Evolutionary conservation across 768 basidiomycete species (phyloP).

Genomic region (Exidia glandulosa): DNA sequence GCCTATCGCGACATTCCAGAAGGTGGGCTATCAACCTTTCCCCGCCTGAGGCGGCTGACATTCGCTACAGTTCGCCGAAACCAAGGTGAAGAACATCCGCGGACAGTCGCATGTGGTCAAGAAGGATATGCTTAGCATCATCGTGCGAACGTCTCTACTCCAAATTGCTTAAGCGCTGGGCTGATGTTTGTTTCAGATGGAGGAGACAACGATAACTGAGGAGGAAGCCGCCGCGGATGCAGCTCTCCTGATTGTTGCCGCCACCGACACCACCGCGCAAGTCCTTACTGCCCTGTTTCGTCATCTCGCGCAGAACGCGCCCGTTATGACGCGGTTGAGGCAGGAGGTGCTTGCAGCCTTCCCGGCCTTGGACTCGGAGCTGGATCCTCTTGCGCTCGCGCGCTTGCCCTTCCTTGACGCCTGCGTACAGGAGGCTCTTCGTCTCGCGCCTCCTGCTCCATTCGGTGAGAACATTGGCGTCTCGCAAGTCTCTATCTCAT

Average conservation of each 20-base stretch:
- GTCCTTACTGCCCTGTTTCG: conserved; percentile 29
- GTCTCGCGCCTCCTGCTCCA: neutral
- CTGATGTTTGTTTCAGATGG: neutral
- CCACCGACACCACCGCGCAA: conserved; percentile 37
- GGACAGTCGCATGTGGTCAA: neutral
- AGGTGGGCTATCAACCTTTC: neutral
- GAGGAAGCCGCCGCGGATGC: conserved; percentile 17
- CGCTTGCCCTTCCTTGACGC: neutral
- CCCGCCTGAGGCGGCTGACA: neutral
- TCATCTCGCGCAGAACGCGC: conserved; percentile 28
- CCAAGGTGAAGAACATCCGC: neutral
- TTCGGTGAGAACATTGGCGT: neutral
- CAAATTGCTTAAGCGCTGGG: neutral
- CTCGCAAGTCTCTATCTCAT: neutral
- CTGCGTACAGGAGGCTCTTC: neutral
- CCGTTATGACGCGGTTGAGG: conserved; percentile 24
- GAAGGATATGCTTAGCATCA: neutral
- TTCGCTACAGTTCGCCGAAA: neutral
- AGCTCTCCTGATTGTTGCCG: conserved; percentile 31
- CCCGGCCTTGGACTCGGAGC: conserved; percentile 23
- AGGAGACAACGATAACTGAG: neutral
- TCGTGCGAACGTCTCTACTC: neutral
- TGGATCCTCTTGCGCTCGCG: neutral
- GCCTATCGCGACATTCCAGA: neutral
- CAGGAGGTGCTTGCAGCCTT: conserved; percentile 31